Evolutionary conservation across 1,284 basidiomycete species (phyloP), one percentile per base, ranked within the genome.

Genomic region (Trametes pubescens): DNA sequence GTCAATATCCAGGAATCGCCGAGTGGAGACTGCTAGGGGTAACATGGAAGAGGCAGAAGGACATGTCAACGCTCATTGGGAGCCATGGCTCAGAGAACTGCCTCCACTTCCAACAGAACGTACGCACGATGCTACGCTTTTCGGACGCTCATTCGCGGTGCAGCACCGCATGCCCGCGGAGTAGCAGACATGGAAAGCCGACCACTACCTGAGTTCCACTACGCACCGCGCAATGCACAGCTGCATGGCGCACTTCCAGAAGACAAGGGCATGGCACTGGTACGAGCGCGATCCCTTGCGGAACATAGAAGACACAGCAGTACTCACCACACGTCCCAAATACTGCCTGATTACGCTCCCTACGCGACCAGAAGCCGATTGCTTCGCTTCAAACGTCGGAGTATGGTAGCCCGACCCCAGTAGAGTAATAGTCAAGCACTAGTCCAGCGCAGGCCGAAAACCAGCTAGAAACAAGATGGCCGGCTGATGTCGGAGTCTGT

Each of bases 401-500:
- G 48, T 18, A 29, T n/a, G 35, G 22, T 22, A 35, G 29, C 26
- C 18, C 32, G 48, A 5, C 18, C 38, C 32, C 21, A 14, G 44
- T 38, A 18, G 34, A 51, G 51, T 60, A 54, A 54, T 53, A 46
- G 29, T 53, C 43, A 38, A 48, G 51, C 54, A 53, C 35, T 38
- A 53, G 59, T 14, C 22, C 13, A 10, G 13, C 18, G 22, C 34
- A n/a, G 26, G 56, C 35, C 9, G 56, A 26, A 34, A 14, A 26
- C 44, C n/a, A 7, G 24, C 46, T 6, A 22, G 5, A 46, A 48
- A 22, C 18, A 35, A 37, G 51, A 48, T 34, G 51, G 49, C 57
- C 49, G 57, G 29, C 38, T 59, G 59, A 60, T 53, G 51, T 60
- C 51, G 59, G 59, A 53, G 51, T 32, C n/a, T n/a, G 26, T 9